Conservation (phyloP, 495 filamentous ascomycete genomes). For the Tuber microsphaerosporum region DNA sequence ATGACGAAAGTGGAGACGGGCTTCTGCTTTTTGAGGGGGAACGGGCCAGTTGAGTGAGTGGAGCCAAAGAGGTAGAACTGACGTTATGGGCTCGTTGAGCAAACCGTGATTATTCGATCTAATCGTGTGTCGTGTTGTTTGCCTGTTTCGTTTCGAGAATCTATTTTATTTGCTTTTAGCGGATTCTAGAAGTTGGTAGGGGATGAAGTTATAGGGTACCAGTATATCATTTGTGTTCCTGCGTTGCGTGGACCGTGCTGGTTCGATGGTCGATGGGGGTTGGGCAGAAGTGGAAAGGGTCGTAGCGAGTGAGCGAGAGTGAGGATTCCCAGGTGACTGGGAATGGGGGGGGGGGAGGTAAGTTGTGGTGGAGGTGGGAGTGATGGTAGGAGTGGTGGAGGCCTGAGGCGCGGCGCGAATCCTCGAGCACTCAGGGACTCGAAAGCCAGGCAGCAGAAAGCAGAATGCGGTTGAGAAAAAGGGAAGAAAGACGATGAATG, state of each 20-base stretch:
- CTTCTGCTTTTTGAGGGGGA: neutral
- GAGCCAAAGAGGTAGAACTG: neutral
- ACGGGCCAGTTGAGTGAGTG: neutral
- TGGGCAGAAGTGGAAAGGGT: slow-evolving; percentile 6
- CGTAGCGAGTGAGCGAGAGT: neutral
- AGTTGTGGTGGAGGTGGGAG: slow-evolving; percentile 1
- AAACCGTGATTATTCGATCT: neutral
- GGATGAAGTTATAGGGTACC: slow-evolving; percentile 4
- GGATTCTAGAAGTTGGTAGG: neutral
- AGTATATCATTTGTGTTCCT: neutral
- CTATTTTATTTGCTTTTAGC: slow-evolving; percentile 1
- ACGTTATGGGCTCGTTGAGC: neutral
- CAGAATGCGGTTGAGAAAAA: neutral
- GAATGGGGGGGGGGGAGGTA: neutral
- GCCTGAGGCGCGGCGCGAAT: neutral
- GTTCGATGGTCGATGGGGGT: slow-evolving; percentile 1
- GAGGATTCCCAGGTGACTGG: neutral
- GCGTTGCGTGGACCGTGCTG: slow-evolving; percentile 11
- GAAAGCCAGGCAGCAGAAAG: neutral
- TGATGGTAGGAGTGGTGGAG: neutral
- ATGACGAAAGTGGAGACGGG: slow-evolving; percentile 11
- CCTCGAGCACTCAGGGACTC: neutral
- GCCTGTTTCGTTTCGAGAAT: neutral
- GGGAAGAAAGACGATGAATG: neutral
- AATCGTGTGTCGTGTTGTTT: slow-evolving; percentile 2